Conservation (phyloP, 331 rosid genomes). For the Malus hybrid region DNA sequence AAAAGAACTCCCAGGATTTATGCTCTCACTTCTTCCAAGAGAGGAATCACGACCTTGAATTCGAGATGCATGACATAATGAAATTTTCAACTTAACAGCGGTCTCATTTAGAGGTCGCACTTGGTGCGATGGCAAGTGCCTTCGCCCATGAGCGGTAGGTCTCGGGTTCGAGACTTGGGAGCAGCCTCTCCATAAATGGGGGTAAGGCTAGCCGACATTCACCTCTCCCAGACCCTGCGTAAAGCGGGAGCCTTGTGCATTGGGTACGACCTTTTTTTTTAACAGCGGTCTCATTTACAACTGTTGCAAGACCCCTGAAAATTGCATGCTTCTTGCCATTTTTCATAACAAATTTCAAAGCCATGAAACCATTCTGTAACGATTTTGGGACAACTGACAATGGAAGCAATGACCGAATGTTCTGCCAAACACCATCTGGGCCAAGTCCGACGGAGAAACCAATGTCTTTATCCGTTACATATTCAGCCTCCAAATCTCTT, state of each 20-base stretch:
- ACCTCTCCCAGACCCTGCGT: too few relatives aligned
- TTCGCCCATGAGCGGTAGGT: too few relatives aligned
- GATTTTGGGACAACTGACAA: constrained; percentile 68
- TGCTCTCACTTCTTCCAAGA: constrained; percentile 23
- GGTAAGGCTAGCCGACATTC: too few relatives aligned
- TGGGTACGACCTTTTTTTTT: too few relatives aligned
- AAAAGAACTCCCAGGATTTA: constrained; percentile 62
- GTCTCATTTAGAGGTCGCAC: too few relatives aligned
- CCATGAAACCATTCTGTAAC: constrained; percentile 56
- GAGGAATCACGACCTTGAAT: constrained; percentile 28
- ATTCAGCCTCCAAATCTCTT: constrained; percentile 41
- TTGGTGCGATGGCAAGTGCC: too few relatives aligned
- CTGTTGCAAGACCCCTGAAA: constrained; percentile 72
- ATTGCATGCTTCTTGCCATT: constrained; percentile 90
- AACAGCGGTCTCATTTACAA: too few relatives aligned
- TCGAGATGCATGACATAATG: constrained; percentile 40
- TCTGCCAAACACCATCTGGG: constrained; percentile 60
- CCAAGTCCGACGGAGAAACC: constrained; percentile 82
- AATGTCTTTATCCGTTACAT: constrained; percentile 44
- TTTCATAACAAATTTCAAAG: constrained; percentile 79
- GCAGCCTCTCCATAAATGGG: too few relatives aligned
- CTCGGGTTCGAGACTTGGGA: too few relatives aligned
- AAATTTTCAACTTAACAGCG: constrained; percentile 56
- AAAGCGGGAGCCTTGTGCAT: too few relatives aligned
- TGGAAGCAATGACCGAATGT: constrained; percentile 81